Conservation (phyloP, 371 early-diverging fungal species). For the Lichtheimia ornata region DNA sequence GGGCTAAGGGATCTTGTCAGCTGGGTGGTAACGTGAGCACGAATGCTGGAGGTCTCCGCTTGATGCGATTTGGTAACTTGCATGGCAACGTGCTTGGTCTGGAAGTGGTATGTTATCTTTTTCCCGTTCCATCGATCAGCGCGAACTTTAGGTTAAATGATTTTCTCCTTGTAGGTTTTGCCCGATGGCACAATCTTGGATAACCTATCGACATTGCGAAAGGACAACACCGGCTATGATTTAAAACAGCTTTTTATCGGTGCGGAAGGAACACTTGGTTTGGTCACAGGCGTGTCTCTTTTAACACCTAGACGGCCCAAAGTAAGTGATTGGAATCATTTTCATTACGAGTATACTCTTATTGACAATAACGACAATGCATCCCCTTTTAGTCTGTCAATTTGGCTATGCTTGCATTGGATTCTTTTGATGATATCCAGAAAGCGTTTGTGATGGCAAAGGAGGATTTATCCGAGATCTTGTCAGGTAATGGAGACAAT, state of each 20-base stretch:
- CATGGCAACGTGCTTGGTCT: slow-evolving; percentile 88
- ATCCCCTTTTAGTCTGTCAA: slow-evolving; percentile 29
- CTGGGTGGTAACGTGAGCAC: slow-evolving; percentile 94
- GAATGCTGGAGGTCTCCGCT: slow-evolving; percentile 90
- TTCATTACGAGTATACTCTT: too few relatives aligned
- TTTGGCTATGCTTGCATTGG: slow-evolving; percentile 42
- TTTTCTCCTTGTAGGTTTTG: slow-evolving; percentile 54
- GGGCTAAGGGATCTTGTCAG: slow-evolving; percentile 84
- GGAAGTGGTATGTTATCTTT: slow-evolving; percentile 57
- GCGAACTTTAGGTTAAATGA: not conserved
- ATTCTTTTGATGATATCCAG: slow-evolving; percentile 44
- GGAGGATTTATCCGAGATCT: slow-evolving; percentile 46
- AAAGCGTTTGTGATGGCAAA: slow-evolving; percentile 47
- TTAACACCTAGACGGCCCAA: slow-evolving; percentile 44
- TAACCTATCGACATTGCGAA: slow-evolving; percentile 79
- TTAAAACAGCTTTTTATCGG: slow-evolving; percentile 90
- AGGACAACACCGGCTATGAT: slow-evolving; percentile 87
- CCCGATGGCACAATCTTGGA: slow-evolving; percentile 92
- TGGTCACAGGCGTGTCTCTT: slow-evolving; percentile 82
- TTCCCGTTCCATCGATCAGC: not conserved
- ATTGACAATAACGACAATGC: not conserved
- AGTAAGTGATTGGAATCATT: slow-evolving; percentile 5
- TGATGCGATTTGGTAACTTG: slow-evolving; percentile 84
- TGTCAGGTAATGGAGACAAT: slow-evolving; percentile 34
- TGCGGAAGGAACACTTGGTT: slow-evolving; percentile 84